Evolutionary conservation across 2,329 filamentous ascomycete genomes (phyloP).

Genomic region (Diaporthe capsici): DNA sequence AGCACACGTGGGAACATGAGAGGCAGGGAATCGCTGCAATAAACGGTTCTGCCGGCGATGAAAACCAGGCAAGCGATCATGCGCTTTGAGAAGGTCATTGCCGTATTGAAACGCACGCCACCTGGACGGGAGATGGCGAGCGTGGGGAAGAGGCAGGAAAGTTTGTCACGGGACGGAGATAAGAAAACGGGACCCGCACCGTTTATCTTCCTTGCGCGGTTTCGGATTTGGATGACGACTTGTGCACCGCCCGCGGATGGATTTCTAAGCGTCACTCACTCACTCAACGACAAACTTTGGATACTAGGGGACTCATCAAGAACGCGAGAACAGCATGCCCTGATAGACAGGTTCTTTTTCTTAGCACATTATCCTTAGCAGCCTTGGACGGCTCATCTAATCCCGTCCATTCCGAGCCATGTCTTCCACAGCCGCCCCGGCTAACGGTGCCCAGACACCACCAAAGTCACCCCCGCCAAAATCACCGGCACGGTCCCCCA

Average conservation of each 20-base stretch:
- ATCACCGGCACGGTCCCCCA: constrained; percentile 17
- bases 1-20: not conserved
- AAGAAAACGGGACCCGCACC: constrained; percentile 23
- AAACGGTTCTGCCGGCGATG: not conserved
- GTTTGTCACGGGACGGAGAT: constrained; percentile 38
- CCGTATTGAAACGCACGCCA: constrained; percentile 35
- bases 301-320: not conserved
- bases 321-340: not conserved
- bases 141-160: not conserved
- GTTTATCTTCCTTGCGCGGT: constrained; percentile 27
- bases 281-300: constrained; percentile 13
- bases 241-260: not conserved
- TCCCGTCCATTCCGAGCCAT: not conserved
- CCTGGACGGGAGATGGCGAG: constrained; percentile 34
- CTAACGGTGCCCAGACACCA: constrained; percentile 36
- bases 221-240: constrained; percentile 36
- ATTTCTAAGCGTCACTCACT: constrained; percentile 40
- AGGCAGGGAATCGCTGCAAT: not conserved
- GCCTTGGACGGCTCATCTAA: not conserved
- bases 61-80: not conserved
- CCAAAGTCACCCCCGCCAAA: constrained; percentile 27
- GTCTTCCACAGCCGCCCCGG: constrained; percentile 32
- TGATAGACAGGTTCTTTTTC: not conserved
- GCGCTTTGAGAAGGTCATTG: not conserved
- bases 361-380: not conserved